Evolutionary conservation across 1,284 basidiomycete species (phyloP).

Genomic region (Irpex rosettiformis): DNA sequence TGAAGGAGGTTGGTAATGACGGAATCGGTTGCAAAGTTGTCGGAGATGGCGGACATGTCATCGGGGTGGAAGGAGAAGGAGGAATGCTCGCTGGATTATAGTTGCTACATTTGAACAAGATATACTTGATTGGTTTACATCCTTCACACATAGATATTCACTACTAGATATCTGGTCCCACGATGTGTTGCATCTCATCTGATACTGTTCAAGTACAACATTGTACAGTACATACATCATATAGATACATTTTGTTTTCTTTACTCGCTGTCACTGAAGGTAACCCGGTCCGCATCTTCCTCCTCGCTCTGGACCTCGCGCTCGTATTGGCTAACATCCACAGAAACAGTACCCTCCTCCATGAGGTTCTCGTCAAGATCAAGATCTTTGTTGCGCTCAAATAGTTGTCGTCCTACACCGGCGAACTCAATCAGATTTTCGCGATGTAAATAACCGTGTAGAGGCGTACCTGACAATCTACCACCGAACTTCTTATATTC

Average conservation of each 20-base stretch:
- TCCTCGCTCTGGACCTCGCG: slow-evolving; percentile 59
- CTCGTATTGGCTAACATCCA: slow-evolving; percentile 87
- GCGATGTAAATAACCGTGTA: slow-evolving; percentile 8
- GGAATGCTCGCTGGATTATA: slow-evolving; percentile 40
- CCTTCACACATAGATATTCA: not conserved
- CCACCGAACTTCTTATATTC: slow-evolving; percentile 70
- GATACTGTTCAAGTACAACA: not conserved
- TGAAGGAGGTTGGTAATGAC: slow-evolving; percentile 52
- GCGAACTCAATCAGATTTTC: slow-evolving; percentile 8
- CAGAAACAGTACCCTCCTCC: slow-evolving; percentile 82
- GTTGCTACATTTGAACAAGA: not conserved
- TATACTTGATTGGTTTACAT: not conserved
- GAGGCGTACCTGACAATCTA: slow-evolving; percentile 64
- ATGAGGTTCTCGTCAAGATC: slow-evolving; percentile 71
- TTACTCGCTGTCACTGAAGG: slow-evolving; percentile 83
- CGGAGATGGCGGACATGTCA: slow-evolving; percentile 34
- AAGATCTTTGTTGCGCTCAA: slow-evolving; percentile 76
- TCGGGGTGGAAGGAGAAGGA: slow-evolving; percentile 34
- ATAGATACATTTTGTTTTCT: slow-evolving; percentile 17
- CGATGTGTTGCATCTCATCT: not conserved
- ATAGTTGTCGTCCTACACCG: slow-evolving; percentile 79
- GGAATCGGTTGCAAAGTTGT: slow-evolving; percentile 46
- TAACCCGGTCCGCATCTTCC: slow-evolving; percentile 56
- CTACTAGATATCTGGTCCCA: not conserved
- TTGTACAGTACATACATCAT: slow-evolving; percentile 13